Evolutionary conservation across 768 basidiomycete genomes (phyloP), one percentile per base, ranked within the genome.

Genomic region (Mycena latifolia): DNA sequence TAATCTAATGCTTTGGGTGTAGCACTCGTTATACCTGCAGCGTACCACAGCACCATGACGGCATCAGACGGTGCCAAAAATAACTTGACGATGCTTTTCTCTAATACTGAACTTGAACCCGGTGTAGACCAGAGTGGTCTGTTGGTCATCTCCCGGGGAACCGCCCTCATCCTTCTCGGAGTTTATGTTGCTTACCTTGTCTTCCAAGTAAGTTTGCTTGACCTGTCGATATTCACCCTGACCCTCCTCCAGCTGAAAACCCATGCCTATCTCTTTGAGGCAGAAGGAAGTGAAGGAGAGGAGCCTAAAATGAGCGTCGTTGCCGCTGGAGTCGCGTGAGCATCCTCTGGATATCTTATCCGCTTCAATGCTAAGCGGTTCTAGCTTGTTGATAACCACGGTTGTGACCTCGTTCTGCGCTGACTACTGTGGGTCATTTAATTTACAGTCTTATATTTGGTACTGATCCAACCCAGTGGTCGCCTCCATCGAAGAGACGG

Each of bases 401-500:
- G 80, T 96, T 50, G 74, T 93, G 50, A 97, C 95, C 0, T 86
- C 93, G 0, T 94, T 97, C 80, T 94, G 93, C 69, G 95, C 96
- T 29, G 96, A 98, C 75, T 93, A 89, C 73, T 78, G 93, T 91
- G 74, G 73, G 90, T 87, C 50, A 20, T 54, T 24, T 35, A 43
- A 20, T 22, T 25, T 55, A 28, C 46, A 24, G 24, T 56, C n/a
- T 52, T 7, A n/a, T 31, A 39, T 14, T 15, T 25, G 5, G 4
- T 60, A 8, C 52, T 82, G 80, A 85, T 59, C 29, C 20, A 48
- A 31, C 37, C 0, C 56, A 94, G 93, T 95, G 76, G 95, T 97
- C 39, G 92, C 91, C 3, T 94, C 93, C 5, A 97, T 98, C 68
- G 96, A 97, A 76, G 95, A 96, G 75, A 94, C 93, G 27, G 94